A percentile compares a stretch with the other conserved stretches of the same genome.
Conservation (phyloP, 441 rosid genomes). For the Corymbia calophylla region DNA sequence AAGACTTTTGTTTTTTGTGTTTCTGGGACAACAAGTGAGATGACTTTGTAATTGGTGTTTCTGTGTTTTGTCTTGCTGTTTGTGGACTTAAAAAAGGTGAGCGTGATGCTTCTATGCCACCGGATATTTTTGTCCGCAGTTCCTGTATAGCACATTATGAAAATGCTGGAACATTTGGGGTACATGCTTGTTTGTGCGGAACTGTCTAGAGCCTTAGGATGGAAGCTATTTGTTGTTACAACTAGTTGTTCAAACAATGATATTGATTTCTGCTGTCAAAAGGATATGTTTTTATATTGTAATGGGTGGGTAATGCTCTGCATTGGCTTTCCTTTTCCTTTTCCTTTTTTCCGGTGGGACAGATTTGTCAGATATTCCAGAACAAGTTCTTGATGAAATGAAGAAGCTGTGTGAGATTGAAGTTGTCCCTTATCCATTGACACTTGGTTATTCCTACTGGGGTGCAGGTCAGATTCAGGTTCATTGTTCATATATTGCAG, state of each 20-base stretch:
- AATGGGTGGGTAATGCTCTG: neutral
- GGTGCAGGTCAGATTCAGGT: conserved; percentile 44
- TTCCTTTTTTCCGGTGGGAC: neutral
- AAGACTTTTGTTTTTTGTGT: neutral
- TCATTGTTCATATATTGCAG: neutral
- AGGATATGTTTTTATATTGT: neutral
- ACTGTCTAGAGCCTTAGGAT: neutral
- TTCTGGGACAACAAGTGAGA: neutral
- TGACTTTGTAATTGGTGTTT: neutral
- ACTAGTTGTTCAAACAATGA: neutral
- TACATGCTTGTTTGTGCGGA: neutral
- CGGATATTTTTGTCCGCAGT: neutral
- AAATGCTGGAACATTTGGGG: neutral
- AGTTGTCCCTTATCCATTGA: conserved; percentile 65
- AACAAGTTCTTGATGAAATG: conserved; percentile 47
- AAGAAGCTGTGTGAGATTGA: conserved; percentile 51
- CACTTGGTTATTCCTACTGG: conserved; percentile 93
- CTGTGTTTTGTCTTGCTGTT: neutral
- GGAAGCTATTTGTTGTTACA: neutral
- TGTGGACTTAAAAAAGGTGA: neutral
- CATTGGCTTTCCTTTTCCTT: neutral
- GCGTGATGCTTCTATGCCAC: neutral
- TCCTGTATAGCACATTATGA: neutral
- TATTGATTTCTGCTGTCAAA: neutral
- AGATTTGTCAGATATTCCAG: conserved; percentile 72